Evolutionary conservation across 306 rosid genomes (phyloP).

Genomic region (Bauhinia variegata): DNA sequence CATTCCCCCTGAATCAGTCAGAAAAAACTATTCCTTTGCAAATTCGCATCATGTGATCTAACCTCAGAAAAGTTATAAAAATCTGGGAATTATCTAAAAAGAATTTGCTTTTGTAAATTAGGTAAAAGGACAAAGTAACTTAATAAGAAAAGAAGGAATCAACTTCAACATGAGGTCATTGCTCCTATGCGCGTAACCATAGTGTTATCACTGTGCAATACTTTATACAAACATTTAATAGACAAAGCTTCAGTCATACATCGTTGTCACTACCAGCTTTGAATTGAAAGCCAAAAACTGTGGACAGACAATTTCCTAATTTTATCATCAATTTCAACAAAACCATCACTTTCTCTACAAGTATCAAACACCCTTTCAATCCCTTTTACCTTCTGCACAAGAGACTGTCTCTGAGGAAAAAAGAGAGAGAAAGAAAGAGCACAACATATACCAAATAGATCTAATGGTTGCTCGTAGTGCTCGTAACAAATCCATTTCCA

Average conservation of each 20-base stretch:
- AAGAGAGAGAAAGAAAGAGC: constrained; percentile 1
- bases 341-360: no score
- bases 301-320: constrained; percentile 38
- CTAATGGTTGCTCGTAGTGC: no score
- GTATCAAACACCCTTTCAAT: constrained; percentile 37
- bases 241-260: constrained; percentile 37
- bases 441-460: no score
- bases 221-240: constrained; percentile 10
- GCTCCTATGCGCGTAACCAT: constrained; percentile 38
- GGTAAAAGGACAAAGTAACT: constrained; percentile 31
- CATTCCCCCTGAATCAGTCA: constrained; percentile 31
- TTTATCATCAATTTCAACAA: constrained; percentile 43
- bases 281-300: constrained; percentile 39
- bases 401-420: constrained; percentile 23
- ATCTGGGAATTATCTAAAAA: not conserved
- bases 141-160: constrained; percentile 51
- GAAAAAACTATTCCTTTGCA: constrained; percentile 23
- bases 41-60: constrained; percentile 30
- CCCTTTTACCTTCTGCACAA: constrained; percentile 33
- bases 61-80: no score
- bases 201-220: constrained; percentile 30
- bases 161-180: constrained; percentile 37
- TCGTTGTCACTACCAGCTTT: constrained; percentile 30
- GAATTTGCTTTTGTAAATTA: not conserved
- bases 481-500: no score